These are phyloP conservation scores for Gaertneriomyces semiglobifer DNA, from an alignment of 192 early-diverging fungal species.

Conservation along the genomic window DNA sequence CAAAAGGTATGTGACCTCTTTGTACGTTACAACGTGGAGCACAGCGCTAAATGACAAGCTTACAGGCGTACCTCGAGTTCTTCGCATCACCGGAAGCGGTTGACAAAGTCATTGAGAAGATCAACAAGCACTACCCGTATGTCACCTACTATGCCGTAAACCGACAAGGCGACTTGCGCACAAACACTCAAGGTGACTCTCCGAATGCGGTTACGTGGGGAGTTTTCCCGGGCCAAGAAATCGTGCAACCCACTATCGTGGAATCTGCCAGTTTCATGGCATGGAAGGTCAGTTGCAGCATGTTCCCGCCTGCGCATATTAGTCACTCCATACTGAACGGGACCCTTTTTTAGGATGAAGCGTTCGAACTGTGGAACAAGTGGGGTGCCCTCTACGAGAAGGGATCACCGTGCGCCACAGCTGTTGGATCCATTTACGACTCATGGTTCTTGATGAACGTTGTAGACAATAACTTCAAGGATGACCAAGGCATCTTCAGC, in stretches of 20 bases:
- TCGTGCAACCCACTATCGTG: slow-evolving; percentile 94
- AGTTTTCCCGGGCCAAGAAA: slow-evolving; percentile 95
- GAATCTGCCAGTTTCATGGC: slow-evolving; percentile 83
- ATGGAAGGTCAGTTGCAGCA: slow-evolving; percentile 67
- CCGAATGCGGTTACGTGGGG: slow-evolving; percentile 99
- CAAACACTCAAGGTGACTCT: slow-evolving; percentile 80
- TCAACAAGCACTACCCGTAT: slow-evolving; percentile 57
- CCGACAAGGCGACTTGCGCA: slow-evolving; percentile 81
- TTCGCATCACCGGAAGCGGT: slow-evolving; percentile 75
- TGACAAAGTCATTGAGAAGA: slow-evolving; percentile 64
- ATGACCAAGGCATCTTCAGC: slow-evolving; percentile 64
- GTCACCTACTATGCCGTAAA: slow-evolving; percentile 91
- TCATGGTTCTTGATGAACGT: slow-evolving; percentile 90
- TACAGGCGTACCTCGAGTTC: slow-evolving; percentile 85
- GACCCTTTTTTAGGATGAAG: slow-evolving; percentile 65
- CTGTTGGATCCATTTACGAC: slow-evolving; percentile 64
- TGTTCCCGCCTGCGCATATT: background rate
- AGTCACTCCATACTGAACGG: background rate
- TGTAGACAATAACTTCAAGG: slow-evolving; percentile 91
- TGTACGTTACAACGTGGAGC: background rate
- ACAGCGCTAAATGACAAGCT: background rate
- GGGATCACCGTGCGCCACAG: slow-evolving; percentile 41
- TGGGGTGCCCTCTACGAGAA: slow-evolving; percentile 74
- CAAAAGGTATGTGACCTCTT: slow-evolving; percentile 60
- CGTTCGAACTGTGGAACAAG: slow-evolving; percentile 86